Evolutionary conservation across 169 alveolate genomes (phyloP), one percentile per base, ranked within the genome.

Genomic region (Plasmodium vinckei): DNA sequence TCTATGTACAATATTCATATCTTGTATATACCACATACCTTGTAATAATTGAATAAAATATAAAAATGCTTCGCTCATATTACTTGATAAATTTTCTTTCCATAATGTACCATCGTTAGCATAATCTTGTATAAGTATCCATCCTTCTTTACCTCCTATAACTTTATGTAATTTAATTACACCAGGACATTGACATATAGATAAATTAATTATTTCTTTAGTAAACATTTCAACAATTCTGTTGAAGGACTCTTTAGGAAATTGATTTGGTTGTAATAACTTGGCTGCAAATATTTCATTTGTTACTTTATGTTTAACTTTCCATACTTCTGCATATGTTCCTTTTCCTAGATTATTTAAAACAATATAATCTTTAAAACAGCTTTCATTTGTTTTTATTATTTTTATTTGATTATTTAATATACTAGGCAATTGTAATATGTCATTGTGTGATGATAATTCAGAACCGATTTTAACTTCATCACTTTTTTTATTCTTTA

Each of bases 281-380:
- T 94, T 94, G 9, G 96, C 97, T 47, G 97, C 97, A 59, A 68
- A 94, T 33, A 90, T 89, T 87, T 87, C 87, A 17, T 94, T 95
- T 2, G 94, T 94, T 47, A 72, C 63, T 73, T 89, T 89, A 63
- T 89, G 93, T 49, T 65, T 87, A 10, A 94, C 94, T 56, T 82
- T 86, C 96, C 96, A 94, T 67, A 94, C 97, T 33, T 93, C 91
- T 21, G 97, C 97, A 77, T 93, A 94, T 23, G 97, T 93, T 7
- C 97, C 97, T 53, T 94, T 69, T 5, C 96, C 96, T 64, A 94
- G 65, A 82, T 79, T 87, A 57, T 67, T 70, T 68, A 86, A 86
- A 5, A 86, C 77, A 21, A 67, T 47, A 56, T 79, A 79, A 44
- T 79, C 89, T 51, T 79, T 79, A 65, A 79, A 79, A 57, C 89